A percentile compares a stretch with the other conserved stretches of the same genome.
Conservation (phyloP, 106 monocot genomes). For the Ottelia alismoides region DNA sequence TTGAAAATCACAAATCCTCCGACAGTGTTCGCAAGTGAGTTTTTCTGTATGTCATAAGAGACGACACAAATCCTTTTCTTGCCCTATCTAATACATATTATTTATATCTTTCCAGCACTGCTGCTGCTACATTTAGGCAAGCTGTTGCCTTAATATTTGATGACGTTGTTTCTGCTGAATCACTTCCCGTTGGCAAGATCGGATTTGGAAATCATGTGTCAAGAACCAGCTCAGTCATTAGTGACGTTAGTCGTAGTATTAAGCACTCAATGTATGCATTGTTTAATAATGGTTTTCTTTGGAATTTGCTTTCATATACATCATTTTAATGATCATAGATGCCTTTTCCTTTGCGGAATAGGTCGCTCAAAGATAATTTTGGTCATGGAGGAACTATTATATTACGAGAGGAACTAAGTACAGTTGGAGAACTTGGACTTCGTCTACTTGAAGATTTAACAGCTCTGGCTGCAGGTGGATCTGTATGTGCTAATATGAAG, state of each 20-base stretch:
- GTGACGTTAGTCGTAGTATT: conserved; percentile 59
- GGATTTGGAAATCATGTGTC: conserved; percentile 30
- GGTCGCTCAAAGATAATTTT: conserved; percentile 43
- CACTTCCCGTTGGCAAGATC: conserved; percentile 56
- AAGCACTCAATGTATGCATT: conserved; percentile 38
- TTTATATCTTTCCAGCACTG: conserved; percentile 48
- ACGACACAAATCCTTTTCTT: too few relatives aligned
- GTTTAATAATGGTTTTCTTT: conserved; percentile 5
- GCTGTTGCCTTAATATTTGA: conserved; percentile 96
- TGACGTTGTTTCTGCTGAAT: conserved; percentile 74
- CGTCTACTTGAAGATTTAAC: conserved; percentile 97
- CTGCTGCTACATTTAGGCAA: conserved; percentile 97
- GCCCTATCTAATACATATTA: too few relatives aligned
- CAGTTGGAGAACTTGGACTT: conserved; percentile 74
- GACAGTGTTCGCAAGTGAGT: conserved; percentile 95
- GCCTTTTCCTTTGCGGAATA: conserved; percentile 13
- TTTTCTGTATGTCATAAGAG: neutral
- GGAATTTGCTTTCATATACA: neutral
- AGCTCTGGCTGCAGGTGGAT: conserved; percentile 99
- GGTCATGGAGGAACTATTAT: conserved; percentile 12
- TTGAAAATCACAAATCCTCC: conserved; percentile 79
- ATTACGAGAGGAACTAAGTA: conserved; percentile 41
- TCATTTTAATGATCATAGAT: neutral
- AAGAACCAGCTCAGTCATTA: conserved; percentile 45
- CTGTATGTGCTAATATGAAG: conserved; percentile 63